Evolutionary conservation across 75 land plant genomes (phyloP).

Genomic region (Cunninghamia lanceolata): DNA sequence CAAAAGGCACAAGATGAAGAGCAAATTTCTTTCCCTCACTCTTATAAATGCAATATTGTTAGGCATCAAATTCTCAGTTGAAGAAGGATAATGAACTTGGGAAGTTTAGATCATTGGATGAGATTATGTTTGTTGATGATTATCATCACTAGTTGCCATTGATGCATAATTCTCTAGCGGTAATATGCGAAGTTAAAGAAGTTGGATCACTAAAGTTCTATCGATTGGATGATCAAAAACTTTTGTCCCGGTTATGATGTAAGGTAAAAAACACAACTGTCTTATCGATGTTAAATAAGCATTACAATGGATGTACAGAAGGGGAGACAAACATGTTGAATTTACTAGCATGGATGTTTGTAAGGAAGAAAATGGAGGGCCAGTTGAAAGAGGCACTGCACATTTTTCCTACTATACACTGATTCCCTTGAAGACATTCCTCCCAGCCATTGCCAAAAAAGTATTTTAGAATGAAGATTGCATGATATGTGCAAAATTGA

Average conservation of each 20-base stretch:
- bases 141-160: constrained; percentile 47
- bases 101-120: constrained; percentile 86
- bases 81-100: constrained; percentile 85
- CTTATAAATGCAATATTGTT: constrained; percentile 90
- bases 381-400: no score
- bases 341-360: no score
- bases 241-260: constrained; percentile 72
- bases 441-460: no score
- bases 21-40: constrained; percentile 84
- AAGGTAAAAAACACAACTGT: constrained; percentile 50
- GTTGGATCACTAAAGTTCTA: constrained; percentile 68
- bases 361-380: no score
- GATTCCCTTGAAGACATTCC: no score
- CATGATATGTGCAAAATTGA: no score
- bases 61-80: no score
- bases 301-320: not conserved
- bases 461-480: no score
- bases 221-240: constrained; percentile 84
- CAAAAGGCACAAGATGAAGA: no score
- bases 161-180: constrained; percentile 45
- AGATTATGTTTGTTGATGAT: constrained; percentile 72
- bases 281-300: constrained; percentile 1
- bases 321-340: no score
- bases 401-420: no score
- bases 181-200: constrained; percentile 88